These are phyloP conservation scores for Citrullus amarus DNA, from an alignment of 306 rosid species.

Conservation along the genomic window DNA sequence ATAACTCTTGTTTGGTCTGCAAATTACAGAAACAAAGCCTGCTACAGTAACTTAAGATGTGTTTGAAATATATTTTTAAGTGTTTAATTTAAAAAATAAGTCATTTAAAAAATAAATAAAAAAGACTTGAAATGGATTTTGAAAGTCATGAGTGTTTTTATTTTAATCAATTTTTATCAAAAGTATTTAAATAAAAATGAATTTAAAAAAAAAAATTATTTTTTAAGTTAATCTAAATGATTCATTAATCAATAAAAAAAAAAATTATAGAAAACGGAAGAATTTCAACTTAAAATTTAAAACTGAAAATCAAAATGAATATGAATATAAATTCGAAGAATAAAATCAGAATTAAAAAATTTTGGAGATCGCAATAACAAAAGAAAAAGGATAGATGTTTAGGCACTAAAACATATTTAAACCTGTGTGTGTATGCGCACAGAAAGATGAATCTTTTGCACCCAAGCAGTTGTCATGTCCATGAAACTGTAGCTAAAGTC, in stretches of 20 bases:
- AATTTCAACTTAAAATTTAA: not conserved
- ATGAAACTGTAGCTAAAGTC: not conserved
- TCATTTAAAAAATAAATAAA: no score
- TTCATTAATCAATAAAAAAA: not conserved
- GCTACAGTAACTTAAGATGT: not conserved
- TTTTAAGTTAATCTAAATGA: no score
- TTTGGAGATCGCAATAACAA: not conserved
- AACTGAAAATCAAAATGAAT: not conserved
- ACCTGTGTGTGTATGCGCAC: not conserved
- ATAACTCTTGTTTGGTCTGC: not conserved
- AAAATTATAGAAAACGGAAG: not conserved
- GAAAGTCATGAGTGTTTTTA: no score
- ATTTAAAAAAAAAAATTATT: no score
- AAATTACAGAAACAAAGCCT: no score
- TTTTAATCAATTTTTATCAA: no score
- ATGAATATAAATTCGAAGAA: not conserved
- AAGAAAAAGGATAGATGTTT: not conserved
- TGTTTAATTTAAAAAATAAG: no score
- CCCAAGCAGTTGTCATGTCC: not conserved
- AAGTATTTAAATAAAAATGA: no score
- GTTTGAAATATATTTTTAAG: no score
- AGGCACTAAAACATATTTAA: not conserved
- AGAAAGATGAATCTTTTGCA: slow-evolving; percentile 3
- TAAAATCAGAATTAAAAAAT: not conserved
- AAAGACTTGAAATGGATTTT: no score